phyloP scores from a whole-genome alignment of 1,139 yeast genomes.

The Spencermartinsiella ligniputridi region DNA sequence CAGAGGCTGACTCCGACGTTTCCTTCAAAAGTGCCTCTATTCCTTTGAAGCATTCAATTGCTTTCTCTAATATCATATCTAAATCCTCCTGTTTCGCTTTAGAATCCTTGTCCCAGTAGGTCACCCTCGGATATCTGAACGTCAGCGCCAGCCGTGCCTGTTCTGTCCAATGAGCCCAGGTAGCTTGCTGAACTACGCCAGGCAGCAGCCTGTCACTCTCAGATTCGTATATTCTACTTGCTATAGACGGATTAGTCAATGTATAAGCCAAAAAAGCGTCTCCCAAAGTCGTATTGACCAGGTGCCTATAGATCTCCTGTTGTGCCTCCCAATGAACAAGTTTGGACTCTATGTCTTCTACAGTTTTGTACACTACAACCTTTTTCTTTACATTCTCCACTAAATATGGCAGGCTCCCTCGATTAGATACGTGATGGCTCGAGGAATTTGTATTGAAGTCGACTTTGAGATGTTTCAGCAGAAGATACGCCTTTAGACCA shows the following conservation, averaged over 20 bases:
- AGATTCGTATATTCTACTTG: conserved; percentile 17
- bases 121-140: neutral
- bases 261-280: conserved; percentile 29
- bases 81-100: neutral
- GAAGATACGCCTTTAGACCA: conserved; percentile 26
- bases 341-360: conserved; percentile 5
- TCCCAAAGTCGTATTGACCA: conserved; percentile 26
- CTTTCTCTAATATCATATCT: neutral
- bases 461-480: conserved; percentile 15
- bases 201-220: conserved; percentile 17
- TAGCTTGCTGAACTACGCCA: conserved; percentile 11
- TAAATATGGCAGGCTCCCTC: conserved; percentile 22
- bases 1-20: too few species aligned
- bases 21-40: neutral
- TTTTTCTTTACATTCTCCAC: conserved; percentile 9
- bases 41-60: neutral
- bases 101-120: neutral
- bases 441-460: conserved; percentile 9
- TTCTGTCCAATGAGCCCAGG: neutral
- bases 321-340: conserved; percentile 6
- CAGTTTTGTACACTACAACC: conserved; percentile 7
- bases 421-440: conserved; percentile 22
- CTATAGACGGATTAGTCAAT: conserved; percentile 3
- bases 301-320: conserved; percentile 20
- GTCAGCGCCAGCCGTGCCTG: neutral